phyloP scores from a whole-genome alignment of 2,329 filamentous ascomycete species.

The Epichloe aotearoae region DNA sequence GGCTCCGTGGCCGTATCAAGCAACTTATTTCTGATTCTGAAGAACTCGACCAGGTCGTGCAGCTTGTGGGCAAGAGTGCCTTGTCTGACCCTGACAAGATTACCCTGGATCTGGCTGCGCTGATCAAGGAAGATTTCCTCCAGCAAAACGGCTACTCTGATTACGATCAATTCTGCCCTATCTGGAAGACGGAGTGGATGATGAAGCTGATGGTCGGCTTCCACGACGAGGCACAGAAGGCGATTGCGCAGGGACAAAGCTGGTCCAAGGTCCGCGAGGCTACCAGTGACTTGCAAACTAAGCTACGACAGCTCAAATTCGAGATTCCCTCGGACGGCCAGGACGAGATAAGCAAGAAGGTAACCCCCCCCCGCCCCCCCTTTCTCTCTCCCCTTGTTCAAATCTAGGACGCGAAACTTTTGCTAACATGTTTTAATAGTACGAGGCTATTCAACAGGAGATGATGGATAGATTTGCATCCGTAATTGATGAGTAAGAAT shows the following conservation, averaged over 20 bases:
- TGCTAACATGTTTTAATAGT: conserved; percentile 36
- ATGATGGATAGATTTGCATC: conserved; percentile 98
- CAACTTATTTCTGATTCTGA: conserved; percentile 90
- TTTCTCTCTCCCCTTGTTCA: not conserved
- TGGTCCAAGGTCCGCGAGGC: conserved; percentile 91
- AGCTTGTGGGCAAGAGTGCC: conserved; percentile 94
- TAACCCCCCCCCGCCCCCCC: conserved; percentile 16
- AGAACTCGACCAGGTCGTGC: conserved; percentile 95
- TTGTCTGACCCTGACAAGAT: conserved; percentile 97
- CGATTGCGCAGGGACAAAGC: conserved; percentile 74
- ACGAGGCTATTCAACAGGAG: conserved; percentile 78
- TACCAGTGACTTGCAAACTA: conserved; percentile 71
- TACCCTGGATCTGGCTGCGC: conserved; percentile 76
- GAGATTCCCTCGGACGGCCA: conserved; percentile 80
- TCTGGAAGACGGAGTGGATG: conserved; percentile 99
- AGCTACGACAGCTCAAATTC: conserved; percentile 90
- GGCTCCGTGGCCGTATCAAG: conserved; percentile 83
- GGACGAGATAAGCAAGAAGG: conserved; percentile 72
- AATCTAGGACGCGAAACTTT: not conserved
- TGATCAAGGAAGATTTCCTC: conserved; percentile 97
- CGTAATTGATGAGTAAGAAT: conserved; percentile 76
- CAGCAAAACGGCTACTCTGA: conserved; percentile 99
- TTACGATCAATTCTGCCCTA: conserved; percentile 97
- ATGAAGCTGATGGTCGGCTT: conserved; percentile 99
- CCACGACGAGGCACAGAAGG: conserved; percentile 96